Evolutionary conservation across 257 asterid species (phyloP).

Genomic region (Solanum pimpinellifolium): DNA sequence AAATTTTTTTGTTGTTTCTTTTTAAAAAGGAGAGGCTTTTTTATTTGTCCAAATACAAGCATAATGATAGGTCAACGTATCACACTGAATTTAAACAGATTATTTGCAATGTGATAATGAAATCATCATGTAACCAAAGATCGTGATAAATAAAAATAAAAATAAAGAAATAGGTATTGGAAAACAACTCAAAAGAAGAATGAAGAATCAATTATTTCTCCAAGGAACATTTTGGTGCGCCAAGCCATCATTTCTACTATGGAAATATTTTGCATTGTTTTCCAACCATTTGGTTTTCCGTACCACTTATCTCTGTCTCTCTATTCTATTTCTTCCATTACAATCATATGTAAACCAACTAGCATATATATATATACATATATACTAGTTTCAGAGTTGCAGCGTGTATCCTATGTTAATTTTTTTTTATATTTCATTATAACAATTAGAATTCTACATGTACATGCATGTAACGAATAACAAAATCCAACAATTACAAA

Average conservation of each 20-base stretch:
- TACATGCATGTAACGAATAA: too few species aligned
- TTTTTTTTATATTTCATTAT: too few species aligned
- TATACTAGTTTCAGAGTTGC: too few species aligned
- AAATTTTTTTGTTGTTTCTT: background rate
- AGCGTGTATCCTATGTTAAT: too few species aligned
- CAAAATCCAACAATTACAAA: too few species aligned
- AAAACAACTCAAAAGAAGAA: background rate
- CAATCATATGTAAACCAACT: background rate
- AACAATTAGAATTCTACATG: too few species aligned
- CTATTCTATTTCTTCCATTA: background rate
- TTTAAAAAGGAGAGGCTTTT: background rate
- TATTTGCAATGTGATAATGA: background rate
- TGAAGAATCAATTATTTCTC: background rate
- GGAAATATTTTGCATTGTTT: background rate
- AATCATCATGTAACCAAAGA: background rate
- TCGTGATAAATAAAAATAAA: background rate
- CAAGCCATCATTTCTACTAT: background rate
- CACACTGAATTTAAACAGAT: background rate
- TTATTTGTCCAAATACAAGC: background rate
- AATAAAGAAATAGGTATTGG: background rate
- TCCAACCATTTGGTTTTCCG: background rate
- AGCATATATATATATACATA: background rate
- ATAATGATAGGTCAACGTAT: constrained; percentile 3
- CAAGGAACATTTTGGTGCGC: background rate
- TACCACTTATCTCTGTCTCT: background rate